Evolutionary conservation across 108 stramenopile genomes (phyloP).

Genomic region (Nitzschia sp.): DNA sequence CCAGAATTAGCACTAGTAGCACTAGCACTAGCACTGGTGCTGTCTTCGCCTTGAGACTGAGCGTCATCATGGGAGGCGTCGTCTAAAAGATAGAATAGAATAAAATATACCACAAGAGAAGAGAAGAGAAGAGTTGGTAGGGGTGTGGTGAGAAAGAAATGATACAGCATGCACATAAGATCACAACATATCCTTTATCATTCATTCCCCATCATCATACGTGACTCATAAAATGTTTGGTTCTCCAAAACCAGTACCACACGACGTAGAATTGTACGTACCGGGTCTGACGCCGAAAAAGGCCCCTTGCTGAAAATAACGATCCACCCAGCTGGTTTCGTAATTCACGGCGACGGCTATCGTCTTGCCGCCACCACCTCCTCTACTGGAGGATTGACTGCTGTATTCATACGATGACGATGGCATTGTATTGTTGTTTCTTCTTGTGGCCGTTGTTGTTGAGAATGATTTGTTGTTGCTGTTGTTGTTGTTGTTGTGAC

Average conservation of each 20-base stretch:
- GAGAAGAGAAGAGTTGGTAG: too few relatives aligned
- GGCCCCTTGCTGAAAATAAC: conserved; percentile 1
- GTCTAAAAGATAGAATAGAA: neutral
- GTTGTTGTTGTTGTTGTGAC: neutral
- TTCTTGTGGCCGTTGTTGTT: neutral
- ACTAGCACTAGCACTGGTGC: neutral
- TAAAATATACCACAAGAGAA: too few relatives aligned
- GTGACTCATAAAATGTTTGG: neutral
- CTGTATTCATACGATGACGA: too few relatives aligned
- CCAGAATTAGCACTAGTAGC: neutral
- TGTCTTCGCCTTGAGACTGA: neutral
- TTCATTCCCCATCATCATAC: too few relatives aligned
- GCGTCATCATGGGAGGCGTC: neutral
- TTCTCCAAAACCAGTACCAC: neutral
- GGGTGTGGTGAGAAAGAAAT: too few relatives aligned
- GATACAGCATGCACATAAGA: too few relatives aligned
- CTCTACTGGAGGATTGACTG: neutral
- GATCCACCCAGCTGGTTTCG: conserved; percentile 24
- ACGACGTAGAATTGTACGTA: conserved; percentile 1
- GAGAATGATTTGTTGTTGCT: neutral
- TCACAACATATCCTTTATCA: too few relatives aligned
- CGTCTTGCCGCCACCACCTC: conserved; percentile 2
- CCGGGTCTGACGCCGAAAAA: neutral
- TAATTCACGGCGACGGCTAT: conserved; percentile 22
- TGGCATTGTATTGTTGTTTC: neutral